phyloP scores from a whole-genome alignment of 2,329 filamentous ascomycete species.

The Colletotrichum sp. region DNA sequence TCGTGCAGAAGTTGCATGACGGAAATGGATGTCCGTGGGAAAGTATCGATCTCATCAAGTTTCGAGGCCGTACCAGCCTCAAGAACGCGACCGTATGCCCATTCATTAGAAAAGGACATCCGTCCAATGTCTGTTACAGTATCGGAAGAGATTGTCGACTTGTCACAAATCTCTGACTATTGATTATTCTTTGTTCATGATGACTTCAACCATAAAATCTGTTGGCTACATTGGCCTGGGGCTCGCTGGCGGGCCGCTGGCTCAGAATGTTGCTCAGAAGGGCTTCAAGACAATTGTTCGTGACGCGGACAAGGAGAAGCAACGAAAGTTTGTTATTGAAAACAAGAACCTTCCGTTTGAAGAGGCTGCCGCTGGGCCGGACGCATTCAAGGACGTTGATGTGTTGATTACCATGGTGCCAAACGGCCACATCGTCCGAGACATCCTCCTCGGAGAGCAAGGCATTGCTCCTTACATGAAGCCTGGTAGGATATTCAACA shows the following conservation, averaged over 20 bases:
- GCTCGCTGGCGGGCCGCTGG: neutral
- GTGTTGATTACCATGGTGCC: neutral
- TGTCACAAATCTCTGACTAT: neutral
- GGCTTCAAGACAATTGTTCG: neutral
- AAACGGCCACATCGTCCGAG: neutral
- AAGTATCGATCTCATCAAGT: neutral
- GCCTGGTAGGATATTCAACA: neutral
- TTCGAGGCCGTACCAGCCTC: neutral
- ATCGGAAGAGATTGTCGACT: neutral
- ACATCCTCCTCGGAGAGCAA: neutral
- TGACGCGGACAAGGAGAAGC: neutral
- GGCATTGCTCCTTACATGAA: neutral
- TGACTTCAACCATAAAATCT: neutral
- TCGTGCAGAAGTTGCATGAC: neutral
- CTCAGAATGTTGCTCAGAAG: neutral
- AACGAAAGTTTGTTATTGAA: neutral
- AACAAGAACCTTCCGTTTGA: neutral
- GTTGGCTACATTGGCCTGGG: neutral
- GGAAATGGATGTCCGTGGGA: neutral
- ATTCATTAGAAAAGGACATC: neutral
- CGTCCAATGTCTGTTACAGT: neutral
- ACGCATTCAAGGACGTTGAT: neutral
- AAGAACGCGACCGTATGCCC: neutral
- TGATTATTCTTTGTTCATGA: neutral
- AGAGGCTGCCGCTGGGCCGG: neutral